Conservation (phyloP, 768 basidiomycete species). For the Chalciporus pseudorubinellus region DNA sequence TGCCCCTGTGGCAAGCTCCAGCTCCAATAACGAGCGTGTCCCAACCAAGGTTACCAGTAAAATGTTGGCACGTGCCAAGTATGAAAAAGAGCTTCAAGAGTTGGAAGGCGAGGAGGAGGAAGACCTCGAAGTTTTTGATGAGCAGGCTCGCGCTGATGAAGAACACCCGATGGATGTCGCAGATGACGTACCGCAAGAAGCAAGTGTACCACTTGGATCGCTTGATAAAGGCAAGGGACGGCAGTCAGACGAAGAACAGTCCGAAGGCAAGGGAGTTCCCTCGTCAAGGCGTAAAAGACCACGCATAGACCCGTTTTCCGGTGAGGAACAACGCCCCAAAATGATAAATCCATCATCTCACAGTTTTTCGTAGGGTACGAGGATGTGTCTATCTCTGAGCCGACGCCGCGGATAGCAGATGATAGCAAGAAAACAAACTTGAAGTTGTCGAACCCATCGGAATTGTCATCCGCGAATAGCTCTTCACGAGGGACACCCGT, state of each 20-base stretch:
- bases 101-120: slow-evolving; percentile 41
- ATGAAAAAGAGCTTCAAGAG: slow-evolving; percentile 55
- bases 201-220: neutral
- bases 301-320: slow-evolving; percentile 64
- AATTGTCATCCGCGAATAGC: neutral
- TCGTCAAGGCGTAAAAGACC: slow-evolving; percentile 49
- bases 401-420: neutral
- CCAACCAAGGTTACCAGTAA: slow-evolving; percentile 65
- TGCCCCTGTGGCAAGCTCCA: slow-evolving; percentile 10
- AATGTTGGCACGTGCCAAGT: slow-evolving; percentile 67
- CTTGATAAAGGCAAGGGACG: slow-evolving; percentile 39
- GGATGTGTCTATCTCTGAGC: slow-evolving; percentile 11
- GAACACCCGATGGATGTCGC: slow-evolving; percentile 8
- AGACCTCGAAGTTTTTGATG: slow-evolving; percentile 38
- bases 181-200: slow-evolving; percentile 3
- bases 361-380: slow-evolving; percentile 29
- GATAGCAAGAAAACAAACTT: slow-evolving; percentile 12
- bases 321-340: slow-evolving; percentile 30
- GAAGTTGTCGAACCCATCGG: neutral
- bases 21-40: slow-evolving; percentile 28
- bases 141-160: slow-evolving; percentile 10
- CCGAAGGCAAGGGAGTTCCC: slow-evolving; percentile 6
- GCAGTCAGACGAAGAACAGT: slow-evolving; percentile 27
- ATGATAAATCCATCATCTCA: neutral
- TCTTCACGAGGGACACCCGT: slow-evolving; percentile 24